Conservation (phyloP, 2,329 filamentous ascomycete species). For the Botrytis sinoallii region DNA sequence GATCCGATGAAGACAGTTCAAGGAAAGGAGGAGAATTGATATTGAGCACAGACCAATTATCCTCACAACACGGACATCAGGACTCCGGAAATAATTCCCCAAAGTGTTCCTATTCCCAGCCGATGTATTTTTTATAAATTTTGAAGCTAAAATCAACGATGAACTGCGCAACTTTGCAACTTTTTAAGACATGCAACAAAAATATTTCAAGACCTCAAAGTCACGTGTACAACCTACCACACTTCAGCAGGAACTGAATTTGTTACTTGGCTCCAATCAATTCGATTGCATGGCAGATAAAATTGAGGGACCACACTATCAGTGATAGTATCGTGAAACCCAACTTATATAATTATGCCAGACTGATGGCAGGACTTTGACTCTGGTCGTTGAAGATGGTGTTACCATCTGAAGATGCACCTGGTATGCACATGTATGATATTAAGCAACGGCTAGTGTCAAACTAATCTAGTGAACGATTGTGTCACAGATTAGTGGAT, state of each 20-base stretch:
- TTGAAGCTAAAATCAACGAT: neutral
- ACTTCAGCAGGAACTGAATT: neutral
- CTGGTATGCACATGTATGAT: neutral
- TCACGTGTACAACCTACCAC: neutral
- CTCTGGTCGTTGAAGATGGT: neutral
- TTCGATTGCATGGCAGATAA: neutral
- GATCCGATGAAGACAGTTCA: neutral
- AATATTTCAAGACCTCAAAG: neutral
- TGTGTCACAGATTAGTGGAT: too few species aligned
- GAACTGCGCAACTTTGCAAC: neutral
- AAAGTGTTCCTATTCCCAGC: neutral
- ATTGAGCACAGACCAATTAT: neutral
- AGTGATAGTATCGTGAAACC: neutral
- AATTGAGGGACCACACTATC: neutral
- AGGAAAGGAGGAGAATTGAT: neutral
- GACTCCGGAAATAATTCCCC: neutral
- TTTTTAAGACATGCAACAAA: conserved; percentile 9
- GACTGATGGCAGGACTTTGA: neutral
- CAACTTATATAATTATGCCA: neutral
- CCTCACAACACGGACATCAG: neutral
- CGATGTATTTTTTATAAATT: neutral
- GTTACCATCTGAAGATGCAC: neutral
- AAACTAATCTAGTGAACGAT: neutral
- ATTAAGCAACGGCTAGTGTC: neutral
- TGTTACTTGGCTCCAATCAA: neutral